Conservation (phyloP, 441 rosid species). For the Mallotus repandus region DNA sequence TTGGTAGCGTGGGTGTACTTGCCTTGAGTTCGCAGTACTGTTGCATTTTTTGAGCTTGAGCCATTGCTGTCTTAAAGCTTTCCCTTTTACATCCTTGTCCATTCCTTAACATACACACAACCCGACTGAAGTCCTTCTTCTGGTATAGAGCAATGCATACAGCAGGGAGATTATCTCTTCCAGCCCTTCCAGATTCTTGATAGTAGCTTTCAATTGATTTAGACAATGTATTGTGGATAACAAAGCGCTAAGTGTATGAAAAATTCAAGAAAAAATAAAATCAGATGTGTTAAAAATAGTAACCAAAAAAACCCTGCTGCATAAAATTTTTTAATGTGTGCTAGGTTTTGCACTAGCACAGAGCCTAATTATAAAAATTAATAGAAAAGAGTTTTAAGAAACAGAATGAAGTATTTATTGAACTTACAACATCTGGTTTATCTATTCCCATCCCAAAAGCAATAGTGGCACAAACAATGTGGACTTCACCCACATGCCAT, state of each 20-base stretch:
- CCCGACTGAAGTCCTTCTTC: conserved; percentile 95
- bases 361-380: conserved; percentile 7
- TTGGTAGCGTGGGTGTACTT: conserved; percentile 4
- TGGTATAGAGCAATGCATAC: conserved; percentile 76
- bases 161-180: conserved; percentile 74
- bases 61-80: conserved; percentile 79
- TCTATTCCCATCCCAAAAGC: conserved; percentile 99
- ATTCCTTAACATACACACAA: conserved; percentile 86
- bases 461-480: conserved; percentile 86
- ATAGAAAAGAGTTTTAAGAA: background rate
- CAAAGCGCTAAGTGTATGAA: conserved; percentile 59
- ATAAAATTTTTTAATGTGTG: no score
- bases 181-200: conserved; percentile 98
- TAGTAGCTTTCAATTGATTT: conserved; percentile 93
- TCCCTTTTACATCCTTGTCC: conserved; percentile 70
- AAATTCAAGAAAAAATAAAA: background rate
- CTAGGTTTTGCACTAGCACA: background rate
- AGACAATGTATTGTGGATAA: conserved; percentile 87
- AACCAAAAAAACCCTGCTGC: no score
- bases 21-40: conserved; percentile 93
- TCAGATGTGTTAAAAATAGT: no score
- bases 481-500: conserved; percentile 84
- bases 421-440: conserved; percentile 91
- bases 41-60: conserved; percentile 89
- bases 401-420: conserved; percentile 17